Base-by-base conservation (phyloP, 2,329 filamentous ascomycete genomes). In the Huntiella moniliformis region DNA sequence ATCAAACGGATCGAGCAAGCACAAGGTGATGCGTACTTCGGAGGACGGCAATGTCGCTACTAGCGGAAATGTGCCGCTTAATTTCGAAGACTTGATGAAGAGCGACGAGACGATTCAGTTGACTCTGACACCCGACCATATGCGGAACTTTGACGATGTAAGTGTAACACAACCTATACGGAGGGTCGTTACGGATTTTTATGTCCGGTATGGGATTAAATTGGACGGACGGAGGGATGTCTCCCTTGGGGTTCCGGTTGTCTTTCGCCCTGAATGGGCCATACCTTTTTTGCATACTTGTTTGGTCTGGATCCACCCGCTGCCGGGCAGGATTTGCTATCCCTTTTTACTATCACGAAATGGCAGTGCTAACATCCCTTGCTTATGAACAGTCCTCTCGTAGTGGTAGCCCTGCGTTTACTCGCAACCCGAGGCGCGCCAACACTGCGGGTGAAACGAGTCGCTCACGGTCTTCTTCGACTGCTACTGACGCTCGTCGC, bases 71-170 rank as follows among this genome's bases (percentile, higher is more conserved):
- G 73, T 79, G 42, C 71, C 74, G 7, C 74, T 71, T 40, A 76
- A 81, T 53, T 79, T 91, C 55, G 83, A 91, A 56, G 72, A 86
- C 53, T 67, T 88, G 43, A 87, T 91, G 51, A 75, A 82, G 47
- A 86, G 82, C 58, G 79, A 85, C 54, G 75, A 86, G 56, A 88
- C 83, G 1, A 77, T 88, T 38, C 82, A 83, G 54, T 88, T 81
- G 58, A 88, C 83, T 1, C 66, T 88, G 22, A 91, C 83, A 0
- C 82, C 83, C 0, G 77, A 82, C 56, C 82, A 71, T 53, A 83
- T 88, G 72, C 77, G 81, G 50, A 73, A 82, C 52, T 77, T 82
- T 54, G 77, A 83, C 59, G 79, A 32, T 31, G 28, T 50, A 50
- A 45, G 43, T 38, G 31, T 38, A 22, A 45, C 28, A 34, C 34